phyloP scores from a whole-genome alignment of 169 alveolate genomes.

The Cryptosporidium viatorum region DNA sequence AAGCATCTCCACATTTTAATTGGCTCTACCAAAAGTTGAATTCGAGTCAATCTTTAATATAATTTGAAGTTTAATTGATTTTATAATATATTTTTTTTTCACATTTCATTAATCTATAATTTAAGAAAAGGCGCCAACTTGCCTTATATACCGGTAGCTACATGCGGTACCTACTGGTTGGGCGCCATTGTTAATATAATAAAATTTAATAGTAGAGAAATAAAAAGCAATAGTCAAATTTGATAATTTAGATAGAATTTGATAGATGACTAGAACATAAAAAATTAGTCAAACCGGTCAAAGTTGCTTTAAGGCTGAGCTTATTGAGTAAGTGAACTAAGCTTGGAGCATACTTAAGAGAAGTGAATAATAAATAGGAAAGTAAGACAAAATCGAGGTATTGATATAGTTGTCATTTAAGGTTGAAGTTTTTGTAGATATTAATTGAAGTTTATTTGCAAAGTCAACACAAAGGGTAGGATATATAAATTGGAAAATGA shows the following conservation, averaged over 20 bases:
- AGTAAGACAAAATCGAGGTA: background rate
- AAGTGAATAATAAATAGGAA: background rate
- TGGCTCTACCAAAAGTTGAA: background rate
- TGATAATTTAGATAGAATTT: slow-evolving; percentile 1
- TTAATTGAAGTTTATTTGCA: background rate
- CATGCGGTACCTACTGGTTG: slow-evolving; percentile 33
- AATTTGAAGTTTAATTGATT: too few relatives aligned
- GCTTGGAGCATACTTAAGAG: background rate
- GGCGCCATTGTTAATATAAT: background rate
- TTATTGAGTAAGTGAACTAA: background rate
- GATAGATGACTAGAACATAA: background rate
- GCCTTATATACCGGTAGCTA: background rate
- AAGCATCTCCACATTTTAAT: background rate
- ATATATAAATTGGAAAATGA: background rate
- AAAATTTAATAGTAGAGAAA: background rate
- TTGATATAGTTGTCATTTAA: background rate
- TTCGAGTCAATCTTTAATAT: background rate
- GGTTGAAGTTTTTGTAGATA: background rate
- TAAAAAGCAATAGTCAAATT: background rate
- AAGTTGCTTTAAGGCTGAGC: background rate
- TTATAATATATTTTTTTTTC: background rate
- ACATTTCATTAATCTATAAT: background rate
- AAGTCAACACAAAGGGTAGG: background rate
- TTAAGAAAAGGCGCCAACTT: background rate
- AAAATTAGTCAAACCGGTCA: background rate